Conservation (phyloP, 768 basidiomycete species). For the Pleurotus ostreatus region DNA sequence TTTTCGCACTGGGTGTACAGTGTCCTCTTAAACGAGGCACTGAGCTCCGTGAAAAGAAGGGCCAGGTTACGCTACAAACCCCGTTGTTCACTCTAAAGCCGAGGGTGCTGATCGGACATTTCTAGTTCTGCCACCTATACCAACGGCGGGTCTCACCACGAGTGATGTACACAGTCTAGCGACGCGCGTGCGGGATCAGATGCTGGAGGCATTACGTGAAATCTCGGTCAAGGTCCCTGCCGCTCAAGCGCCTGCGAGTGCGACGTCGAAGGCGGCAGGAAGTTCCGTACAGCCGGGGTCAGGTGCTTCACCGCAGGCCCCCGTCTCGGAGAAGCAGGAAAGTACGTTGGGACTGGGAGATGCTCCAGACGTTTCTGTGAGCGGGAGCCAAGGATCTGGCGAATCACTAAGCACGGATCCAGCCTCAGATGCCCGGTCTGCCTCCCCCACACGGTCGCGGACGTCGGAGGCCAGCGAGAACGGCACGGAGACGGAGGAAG, state of each 20-base stretch:
- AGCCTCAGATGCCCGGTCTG: conserved; percentile 18
- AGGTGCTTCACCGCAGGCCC: conserved; percentile 5
- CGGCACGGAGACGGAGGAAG: conserved; percentile 75
- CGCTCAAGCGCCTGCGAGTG: conserved; percentile 10
- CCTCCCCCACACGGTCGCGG: conserved; percentile 28
- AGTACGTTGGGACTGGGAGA: conserved; percentile 2
- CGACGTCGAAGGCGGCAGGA: not conserved
- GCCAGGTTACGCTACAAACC: too few species aligned
- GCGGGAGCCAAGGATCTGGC: conserved; percentile 18
- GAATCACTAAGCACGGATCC: conserved; percentile 27
- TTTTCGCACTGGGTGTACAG: not conserved
- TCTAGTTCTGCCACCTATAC: conserved; percentile 88
- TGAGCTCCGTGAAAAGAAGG: not conserved
- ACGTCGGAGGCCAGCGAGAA: conserved; percentile 52
- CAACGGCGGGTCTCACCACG: conserved; percentile 65
- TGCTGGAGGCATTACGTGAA: conserved; percentile 74
- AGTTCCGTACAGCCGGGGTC: conserved; percentile 9
- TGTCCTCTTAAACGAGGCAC: conserved; percentile 3
- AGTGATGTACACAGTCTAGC: conserved; percentile 70
- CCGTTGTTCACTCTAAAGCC: not conserved
- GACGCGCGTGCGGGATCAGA: conserved; percentile 64
- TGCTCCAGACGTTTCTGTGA: conserved; percentile 3
- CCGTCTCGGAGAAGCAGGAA: not conserved
- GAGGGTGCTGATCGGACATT: not conserved
- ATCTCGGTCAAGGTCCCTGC: conserved; percentile 59